These are phyloP conservation scores for Penicillium taxi DNA, from an alignment of 495 filamentous ascomycete species.

Conservation along the genomic window DNA sequence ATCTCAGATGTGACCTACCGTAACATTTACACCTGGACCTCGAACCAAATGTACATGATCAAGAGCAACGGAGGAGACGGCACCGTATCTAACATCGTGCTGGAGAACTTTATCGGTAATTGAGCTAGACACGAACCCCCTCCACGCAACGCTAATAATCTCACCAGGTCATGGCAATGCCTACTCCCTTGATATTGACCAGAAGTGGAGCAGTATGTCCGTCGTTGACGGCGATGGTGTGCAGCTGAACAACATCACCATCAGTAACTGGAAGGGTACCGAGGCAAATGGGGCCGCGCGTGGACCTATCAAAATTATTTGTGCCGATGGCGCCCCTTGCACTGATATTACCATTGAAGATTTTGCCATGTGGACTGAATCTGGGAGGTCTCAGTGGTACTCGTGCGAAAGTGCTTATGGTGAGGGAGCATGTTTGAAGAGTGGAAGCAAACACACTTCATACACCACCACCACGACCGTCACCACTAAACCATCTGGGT, in stretches of 20 bases:
- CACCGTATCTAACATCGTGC: conserved; percentile 42
- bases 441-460: conserved; percentile 14
- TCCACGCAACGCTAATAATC: conserved; percentile 4
- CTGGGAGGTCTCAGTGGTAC: conserved; percentile 36
- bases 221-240: conserved; percentile 40
- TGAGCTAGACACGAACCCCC: neutral
- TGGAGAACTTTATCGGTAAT: conserved; percentile 53
- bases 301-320: conserved; percentile 45
- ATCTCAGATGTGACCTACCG: conserved; percentile 44
- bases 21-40: conserved; percentile 45
- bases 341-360: conserved; percentile 45
- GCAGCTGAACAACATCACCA: conserved; percentile 42
- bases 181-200: conserved; percentile 48
- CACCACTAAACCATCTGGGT: conserved; percentile 34
- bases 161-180: conserved; percentile 40
- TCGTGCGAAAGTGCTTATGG: conserved; percentile 45
- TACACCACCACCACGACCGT: conserved; percentile 32
- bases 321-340: conserved; percentile 42
- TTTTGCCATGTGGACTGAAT: conserved; percentile 55
- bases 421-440: conserved; percentile 38
- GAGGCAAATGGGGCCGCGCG: conserved; percentile 40
- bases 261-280: conserved; percentile 52
- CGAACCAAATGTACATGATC: conserved; percentile 58
- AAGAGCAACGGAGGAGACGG: conserved; percentile 52
- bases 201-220: conserved; percentile 41